These are phyloP conservation scores for Globisporangium paddicum DNA, from an alignment of 352 stramenopile genomes.

Conservation along the genomic window DNA sequence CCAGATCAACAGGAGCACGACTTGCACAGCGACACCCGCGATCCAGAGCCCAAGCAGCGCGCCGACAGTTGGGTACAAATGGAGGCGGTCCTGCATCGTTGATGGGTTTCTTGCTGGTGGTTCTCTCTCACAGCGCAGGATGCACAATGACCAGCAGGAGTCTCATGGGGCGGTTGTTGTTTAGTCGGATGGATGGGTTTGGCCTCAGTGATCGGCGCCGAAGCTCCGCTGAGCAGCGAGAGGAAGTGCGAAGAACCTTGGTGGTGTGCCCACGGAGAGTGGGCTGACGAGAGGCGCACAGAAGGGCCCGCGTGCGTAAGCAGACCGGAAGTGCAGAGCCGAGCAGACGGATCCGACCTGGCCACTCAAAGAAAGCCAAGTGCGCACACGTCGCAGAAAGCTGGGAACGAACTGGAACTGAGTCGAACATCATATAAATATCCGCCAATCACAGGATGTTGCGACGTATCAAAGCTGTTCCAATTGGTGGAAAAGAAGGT, in stretches of 20 bases:
- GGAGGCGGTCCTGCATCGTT: constrained; percentile 30
- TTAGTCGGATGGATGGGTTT: too few species aligned
- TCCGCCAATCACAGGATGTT: background rate
- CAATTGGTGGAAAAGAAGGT: background rate
- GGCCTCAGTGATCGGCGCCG: too few species aligned
- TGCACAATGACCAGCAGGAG: background rate
- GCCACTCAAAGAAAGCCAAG: too few species aligned
- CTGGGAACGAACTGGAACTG: background rate
- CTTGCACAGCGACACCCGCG: constrained; percentile 22
- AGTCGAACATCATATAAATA: background rate
- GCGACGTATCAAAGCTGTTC: background rate
- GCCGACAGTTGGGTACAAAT: constrained; percentile 36
- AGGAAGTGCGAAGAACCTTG: too few species aligned
- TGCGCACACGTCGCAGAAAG: background rate
- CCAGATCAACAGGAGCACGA: constrained; percentile 20
- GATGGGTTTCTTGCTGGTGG: background rate
- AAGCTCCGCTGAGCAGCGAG: too few species aligned
- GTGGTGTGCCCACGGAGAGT: too few species aligned
- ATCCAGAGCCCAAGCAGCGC: constrained; percentile 27
- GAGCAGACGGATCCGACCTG: background rate
- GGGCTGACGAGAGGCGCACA: background rate
- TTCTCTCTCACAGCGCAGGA: background rate
- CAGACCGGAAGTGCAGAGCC: background rate
- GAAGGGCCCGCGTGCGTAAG: background rate
- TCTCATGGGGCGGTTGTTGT: background rate